phyloP scores from a whole-genome alignment of 441 rosid genomes.

The Aquilaria agallochum region DNA sequence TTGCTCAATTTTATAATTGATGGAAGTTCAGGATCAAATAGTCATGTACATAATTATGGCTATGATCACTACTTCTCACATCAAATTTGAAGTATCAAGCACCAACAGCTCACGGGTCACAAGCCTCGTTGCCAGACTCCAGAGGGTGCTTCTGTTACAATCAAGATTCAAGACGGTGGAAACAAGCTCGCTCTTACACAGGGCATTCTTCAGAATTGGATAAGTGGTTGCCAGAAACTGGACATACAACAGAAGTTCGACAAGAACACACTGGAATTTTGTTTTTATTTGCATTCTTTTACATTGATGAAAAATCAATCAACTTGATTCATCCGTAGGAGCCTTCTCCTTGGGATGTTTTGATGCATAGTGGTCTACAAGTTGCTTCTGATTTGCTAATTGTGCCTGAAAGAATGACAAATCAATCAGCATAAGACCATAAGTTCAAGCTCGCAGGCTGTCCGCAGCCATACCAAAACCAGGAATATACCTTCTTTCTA shows the following conservation, averaged over 20 bases:
- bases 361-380: constrained; percentile 59
- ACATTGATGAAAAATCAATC: constrained; percentile 17
- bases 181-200: no score
- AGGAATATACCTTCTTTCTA: not conserved
- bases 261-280: not conserved
- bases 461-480: not conserved
- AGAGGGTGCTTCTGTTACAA: no score
- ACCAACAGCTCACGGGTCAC: no score
- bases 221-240: constrained; percentile 3
- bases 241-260: constrained; percentile 9
- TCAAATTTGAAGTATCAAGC: no score
- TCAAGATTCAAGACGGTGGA: no score
- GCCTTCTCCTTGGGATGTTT: constrained; percentile 74
- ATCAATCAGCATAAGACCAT: no score
- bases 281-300: constrained; percentile 9
- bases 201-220: not conserved
- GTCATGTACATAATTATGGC: no score
- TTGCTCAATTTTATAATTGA: no score
- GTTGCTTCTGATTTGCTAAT: constrained; percentile 64
- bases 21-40: no score
- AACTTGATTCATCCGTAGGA: constrained; percentile 46
- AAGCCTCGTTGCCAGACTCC: no score
- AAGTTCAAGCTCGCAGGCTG: not conserved
- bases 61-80: no score
- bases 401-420: constrained; percentile 30